A percentile compares a stretch with the other conserved stretches of the same genome.
phyloP scores from a whole-genome alignment of 129 eudicot species.

The Lactuca sativa region DNA sequence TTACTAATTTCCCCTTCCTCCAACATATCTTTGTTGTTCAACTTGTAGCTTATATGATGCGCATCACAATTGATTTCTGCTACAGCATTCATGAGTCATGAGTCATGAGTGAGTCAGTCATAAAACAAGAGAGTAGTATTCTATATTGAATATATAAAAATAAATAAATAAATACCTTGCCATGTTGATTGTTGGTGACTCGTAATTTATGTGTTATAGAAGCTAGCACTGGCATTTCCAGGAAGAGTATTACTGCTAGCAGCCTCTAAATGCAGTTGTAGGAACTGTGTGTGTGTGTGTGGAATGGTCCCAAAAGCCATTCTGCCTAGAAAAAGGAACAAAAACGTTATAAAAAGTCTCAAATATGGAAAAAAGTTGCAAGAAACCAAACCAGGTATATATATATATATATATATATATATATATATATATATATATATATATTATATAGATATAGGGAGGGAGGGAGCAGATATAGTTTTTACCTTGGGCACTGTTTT shows the following conservation, averaged over 20 bases:
- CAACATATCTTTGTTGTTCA: conserved; percentile 67
- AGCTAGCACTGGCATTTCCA: conserved; percentile 57
- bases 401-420: no score
- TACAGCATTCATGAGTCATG: background rate
- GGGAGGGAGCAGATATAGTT: no score
- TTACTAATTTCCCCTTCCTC: conserved; percentile 94
- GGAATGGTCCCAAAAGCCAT: background rate
- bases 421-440: no score
- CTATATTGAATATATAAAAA: background rate
- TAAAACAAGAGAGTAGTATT: background rate
- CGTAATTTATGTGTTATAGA: conserved; percentile 71
- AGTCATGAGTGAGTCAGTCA: no score
- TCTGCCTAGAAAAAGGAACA: no score
- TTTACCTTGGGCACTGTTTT: conserved; percentile 96
- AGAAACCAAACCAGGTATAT: no score
- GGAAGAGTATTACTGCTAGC: conserved; percentile 89
- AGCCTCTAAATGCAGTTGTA: conserved; percentile 88
- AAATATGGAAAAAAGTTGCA: no score
- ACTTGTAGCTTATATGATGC: conserved; percentile 84
- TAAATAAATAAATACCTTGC: conserved; percentile 59
- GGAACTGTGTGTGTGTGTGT: conserved; percentile 62
- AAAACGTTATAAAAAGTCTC: no score
- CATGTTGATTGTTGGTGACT: conserved; percentile 91
- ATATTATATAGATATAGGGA: no score
- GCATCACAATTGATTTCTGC: conserved; percentile 94